Evolutionary conservation across 805 yeast genomes (phyloP), one percentile per base, ranked within the genome.

Genomic region (Clavispora carvajalis): DNA sequence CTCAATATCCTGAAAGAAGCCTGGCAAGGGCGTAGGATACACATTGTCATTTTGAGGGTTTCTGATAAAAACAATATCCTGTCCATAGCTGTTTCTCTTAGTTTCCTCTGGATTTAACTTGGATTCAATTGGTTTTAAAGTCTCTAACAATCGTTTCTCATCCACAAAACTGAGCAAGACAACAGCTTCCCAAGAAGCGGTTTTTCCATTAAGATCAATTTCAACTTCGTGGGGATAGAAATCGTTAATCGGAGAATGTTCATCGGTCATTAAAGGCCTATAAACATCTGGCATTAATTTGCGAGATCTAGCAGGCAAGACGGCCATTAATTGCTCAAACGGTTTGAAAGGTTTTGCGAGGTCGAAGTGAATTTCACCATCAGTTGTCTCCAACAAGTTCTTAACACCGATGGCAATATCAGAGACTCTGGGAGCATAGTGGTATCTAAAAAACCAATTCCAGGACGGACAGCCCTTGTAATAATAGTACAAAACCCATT

Each of bases 101-200:
- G 69, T 69, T 57, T 93, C 99, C 37, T 79, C 91, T 0, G 83
- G 76, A 1, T 80, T 67, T 41, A 93, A 66, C 45, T 71, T 73
- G 1, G 65, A 54, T 42, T 86, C 85, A 31, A 73, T 62, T 2
- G 95, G 86, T 36, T 64, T 69, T 76, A 93, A 76, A 1, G 91
- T 91, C 3, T 72, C 79, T 23, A 83, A 65, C 41, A 93, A 72
- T 45, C 93, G 74, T 22, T 76, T 63, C 54, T 85, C 88, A 50
- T 93, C 97, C 34, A 93, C 97, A 71, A 93, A 93, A 5, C 95
- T 82, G 43, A 93, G 75, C 53, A 87, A 75, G 6, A 93, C 96
- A 41, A 93, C 96, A 9, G 97, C 97, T 66, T 93, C 98, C 99
- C 99, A 93, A 37, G 88, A 83, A 2, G 93, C 95, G 40, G 89